Evolutionary conservation across 805 yeast genomes (phyloP).

Genomic region (Metschnikowia cerradonensis): DNA sequence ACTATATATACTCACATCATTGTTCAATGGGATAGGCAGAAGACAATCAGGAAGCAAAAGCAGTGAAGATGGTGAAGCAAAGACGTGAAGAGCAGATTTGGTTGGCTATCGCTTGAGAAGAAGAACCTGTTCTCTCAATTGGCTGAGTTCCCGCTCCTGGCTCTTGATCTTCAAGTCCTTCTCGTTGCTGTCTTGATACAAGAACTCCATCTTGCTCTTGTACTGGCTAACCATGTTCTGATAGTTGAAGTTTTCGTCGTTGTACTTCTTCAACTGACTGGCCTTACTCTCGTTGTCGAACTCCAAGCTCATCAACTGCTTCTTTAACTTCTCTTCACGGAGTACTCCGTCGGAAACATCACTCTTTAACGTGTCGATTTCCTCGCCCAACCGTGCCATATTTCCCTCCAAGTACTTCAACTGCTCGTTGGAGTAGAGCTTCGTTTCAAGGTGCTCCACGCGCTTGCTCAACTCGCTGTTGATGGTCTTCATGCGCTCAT

Average conservation of each 20-base stretch:
- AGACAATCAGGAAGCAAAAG: too few relatives aligned
- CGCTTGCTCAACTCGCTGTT: constrained; percentile 48
- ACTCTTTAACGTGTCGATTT: constrained; percentile 45
- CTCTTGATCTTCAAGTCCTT: constrained; percentile 42
- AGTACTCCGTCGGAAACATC: constrained; percentile 52
- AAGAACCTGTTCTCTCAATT: constrained; percentile 47
- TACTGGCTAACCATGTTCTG: constrained; percentile 47
- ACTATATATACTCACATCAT: too few relatives aligned
- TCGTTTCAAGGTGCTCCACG: constrained; percentile 44
- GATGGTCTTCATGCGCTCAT: constrained; percentile 54
- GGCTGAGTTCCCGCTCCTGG: constrained; percentile 53
- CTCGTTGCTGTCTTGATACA: constrained; percentile 38
- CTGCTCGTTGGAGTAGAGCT: constrained; percentile 48
- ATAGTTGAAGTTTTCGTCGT: constrained; percentile 55
- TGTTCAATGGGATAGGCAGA: too few relatives aligned
- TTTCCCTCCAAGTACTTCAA: constrained; percentile 59
- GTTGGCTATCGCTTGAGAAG: constrained; percentile 4
- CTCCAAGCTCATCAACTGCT: constrained; percentile 51
- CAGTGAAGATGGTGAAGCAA: not conserved
- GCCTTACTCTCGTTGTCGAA: constrained; percentile 49
- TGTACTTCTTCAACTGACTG: constrained; percentile 47
- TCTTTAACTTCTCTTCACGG: constrained; percentile 45
- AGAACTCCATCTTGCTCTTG: constrained; percentile 36
- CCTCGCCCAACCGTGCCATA: constrained; percentile 48
- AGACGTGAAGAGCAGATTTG: not conserved